Evolutionary conservation across 106 monocot genomes (phyloP).

Genomic region (Phalaenopsis aphrodite): DNA sequence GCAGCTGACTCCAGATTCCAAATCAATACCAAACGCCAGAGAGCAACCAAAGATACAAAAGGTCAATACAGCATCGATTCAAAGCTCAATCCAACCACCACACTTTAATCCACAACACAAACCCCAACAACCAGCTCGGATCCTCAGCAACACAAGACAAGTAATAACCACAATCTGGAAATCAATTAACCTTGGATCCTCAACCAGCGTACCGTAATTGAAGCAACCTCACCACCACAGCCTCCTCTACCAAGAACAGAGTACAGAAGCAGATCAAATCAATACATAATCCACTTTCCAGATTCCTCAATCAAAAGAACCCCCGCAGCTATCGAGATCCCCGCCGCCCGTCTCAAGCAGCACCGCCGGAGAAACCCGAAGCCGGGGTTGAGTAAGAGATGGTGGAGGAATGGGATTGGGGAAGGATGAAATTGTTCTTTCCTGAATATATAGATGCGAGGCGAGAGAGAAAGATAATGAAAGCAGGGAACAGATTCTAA

Average conservation of each 20-base stretch:
- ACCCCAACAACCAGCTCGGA: background rate
- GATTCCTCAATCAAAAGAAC: background rate
- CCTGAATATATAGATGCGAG: background rate
- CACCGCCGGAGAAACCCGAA: background rate
- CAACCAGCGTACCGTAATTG: background rate
- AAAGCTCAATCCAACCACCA: background rate
- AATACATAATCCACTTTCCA: background rate
- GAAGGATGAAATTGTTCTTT: background rate
- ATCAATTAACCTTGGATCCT: background rate
- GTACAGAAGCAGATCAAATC: background rate
- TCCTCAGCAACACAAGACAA: background rate
- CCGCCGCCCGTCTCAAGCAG: background rate
- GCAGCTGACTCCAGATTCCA: background rate
- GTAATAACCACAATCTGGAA: background rate
- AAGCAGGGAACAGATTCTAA: background rate
- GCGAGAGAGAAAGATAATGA: background rate
- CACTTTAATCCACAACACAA: background rate
- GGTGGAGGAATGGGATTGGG: background rate
- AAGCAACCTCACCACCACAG: background rate
- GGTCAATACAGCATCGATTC: background rate
- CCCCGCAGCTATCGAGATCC: background rate
- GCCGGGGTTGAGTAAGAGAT: background rate
- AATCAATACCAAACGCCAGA: background rate
- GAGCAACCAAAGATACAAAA: background rate
- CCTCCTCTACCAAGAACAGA: background rate